These are phyloP conservation scores for Xylaria castorea DNA, from an alignment of 495 filamentous ascomycete species.

Conservation along the genomic window DNA sequence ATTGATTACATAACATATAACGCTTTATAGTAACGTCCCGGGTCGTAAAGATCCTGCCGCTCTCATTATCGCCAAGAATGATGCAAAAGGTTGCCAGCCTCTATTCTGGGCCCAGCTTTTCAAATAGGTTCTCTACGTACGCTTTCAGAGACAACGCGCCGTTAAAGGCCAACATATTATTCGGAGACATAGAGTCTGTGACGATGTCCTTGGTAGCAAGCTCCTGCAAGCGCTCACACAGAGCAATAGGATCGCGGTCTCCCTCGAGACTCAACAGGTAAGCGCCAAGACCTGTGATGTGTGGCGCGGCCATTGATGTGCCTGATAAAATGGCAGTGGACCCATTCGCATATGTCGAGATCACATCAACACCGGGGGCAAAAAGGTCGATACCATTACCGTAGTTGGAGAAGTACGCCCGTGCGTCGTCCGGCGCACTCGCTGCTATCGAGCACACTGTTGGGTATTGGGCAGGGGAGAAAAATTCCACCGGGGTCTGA, in stretches of 20 bases:
- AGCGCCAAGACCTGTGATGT: slow-evolving; percentile 57
- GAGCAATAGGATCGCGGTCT: slow-evolving; percentile 34
- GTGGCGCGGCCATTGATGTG: slow-evolving; percentile 61
- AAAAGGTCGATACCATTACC: slow-evolving; percentile 56
- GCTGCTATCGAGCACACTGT: slow-evolving; percentile 62
- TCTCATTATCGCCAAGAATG: neutral
- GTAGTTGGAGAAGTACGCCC: slow-evolving; percentile 62
- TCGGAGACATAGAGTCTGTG: slow-evolving; percentile 26
- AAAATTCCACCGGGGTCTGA: slow-evolving; percentile 40
- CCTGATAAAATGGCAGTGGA: slow-evolving; percentile 54
- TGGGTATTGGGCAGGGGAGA: slow-evolving; percentile 55
- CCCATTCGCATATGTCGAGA: slow-evolving; percentile 42
- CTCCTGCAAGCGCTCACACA: slow-evolving; percentile 43
- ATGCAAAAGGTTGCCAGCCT: neutral
- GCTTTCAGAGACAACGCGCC: slow-evolving; percentile 26
- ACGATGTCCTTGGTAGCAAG: slow-evolving; percentile 42
- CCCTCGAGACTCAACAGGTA: slow-evolving; percentile 52
- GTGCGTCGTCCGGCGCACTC: slow-evolving; percentile 44
- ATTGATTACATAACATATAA: neutral
- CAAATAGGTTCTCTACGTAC: neutral
- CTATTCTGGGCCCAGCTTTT: neutral
- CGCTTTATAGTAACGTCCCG: neutral
- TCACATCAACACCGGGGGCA: slow-evolving; percentile 49
- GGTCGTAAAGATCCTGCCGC: neutral
- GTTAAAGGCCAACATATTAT: slow-evolving; percentile 45